Percentiles rank a stretch among this genome's conserved stretches.
Evolutionary conservation across 2,329 filamentous ascomycete species (phyloP).

Genomic region (Diplodia scrobiculata): DNA sequence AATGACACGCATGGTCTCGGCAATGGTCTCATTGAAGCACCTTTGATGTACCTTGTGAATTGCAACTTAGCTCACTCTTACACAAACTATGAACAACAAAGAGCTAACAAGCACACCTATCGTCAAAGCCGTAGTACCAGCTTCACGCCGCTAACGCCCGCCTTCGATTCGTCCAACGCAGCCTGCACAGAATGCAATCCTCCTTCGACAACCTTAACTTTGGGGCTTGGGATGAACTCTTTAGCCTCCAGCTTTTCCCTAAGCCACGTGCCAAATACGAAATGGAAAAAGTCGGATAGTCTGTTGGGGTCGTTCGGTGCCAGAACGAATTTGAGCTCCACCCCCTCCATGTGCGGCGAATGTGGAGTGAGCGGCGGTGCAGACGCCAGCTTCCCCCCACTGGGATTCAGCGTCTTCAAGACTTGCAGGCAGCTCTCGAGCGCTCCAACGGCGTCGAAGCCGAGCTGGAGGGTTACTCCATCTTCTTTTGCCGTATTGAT

Average conservation of each 20-base stretch:
- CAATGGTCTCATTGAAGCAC: neutral
- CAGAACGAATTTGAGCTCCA: conserved; percentile 33
- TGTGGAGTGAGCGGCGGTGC: conserved; percentile 28
- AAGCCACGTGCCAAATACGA: conserved; percentile 33
- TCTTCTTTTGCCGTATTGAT: conserved; percentile 28
- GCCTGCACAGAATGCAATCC: conserved; percentile 32
- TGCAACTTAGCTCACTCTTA: neutral
- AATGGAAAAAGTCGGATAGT: conserved; percentile 31
- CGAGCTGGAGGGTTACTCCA: conserved; percentile 12
- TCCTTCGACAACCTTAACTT: conserved; percentile 32
- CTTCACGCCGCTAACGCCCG: conserved; percentile 35
- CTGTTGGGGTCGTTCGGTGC: conserved; percentile 29
- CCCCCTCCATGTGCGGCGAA: conserved; percentile 31
- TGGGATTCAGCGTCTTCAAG: conserved; percentile 31
- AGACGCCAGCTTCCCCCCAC: conserved; percentile 31
- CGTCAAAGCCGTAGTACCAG: conserved; percentile 38
- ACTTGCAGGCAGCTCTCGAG: conserved; percentile 28
- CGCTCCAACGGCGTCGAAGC: conserved; percentile 19
- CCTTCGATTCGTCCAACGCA: conserved; percentile 34
- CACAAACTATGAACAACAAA: neutral
- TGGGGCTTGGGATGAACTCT: conserved; percentile 35
- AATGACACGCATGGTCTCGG: neutral
- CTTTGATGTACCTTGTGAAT: neutral
- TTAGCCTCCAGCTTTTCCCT: conserved; percentile 32
- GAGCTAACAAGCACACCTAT: neutral